A percentile compares a stretch with the other conserved stretches of the same genome.
These are phyloP conservation scores for Cytospora piceicola DNA, from an alignment of 2,329 filamentous ascomycete genomes.

Conservation along the genomic window DNA sequence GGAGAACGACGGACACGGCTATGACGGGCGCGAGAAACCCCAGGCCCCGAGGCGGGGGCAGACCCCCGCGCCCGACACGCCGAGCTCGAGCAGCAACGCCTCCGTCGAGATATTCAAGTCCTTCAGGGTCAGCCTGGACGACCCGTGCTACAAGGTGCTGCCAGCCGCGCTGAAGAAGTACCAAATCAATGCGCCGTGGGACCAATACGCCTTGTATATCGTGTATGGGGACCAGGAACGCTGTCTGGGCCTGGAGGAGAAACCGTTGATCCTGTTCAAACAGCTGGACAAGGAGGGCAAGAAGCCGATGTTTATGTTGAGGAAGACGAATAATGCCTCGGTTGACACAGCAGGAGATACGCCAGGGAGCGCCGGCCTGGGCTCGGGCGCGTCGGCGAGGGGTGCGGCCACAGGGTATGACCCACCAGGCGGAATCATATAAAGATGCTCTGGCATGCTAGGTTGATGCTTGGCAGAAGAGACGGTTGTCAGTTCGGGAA, in stretches of 20 bases:
- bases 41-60: conserved; percentile 60
- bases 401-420: conserved; percentile 56
- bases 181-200: conserved; percentile 97
- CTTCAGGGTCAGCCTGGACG: conserved; percentile 96
- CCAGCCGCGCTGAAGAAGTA: conserved; percentile 97
- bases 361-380: conserved; percentile 59
- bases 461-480: not conserved
- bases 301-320: conserved; percentile 99
- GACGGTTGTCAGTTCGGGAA: not conserved
- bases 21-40: conserved; percentile 45
- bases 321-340: conserved; percentile 64
- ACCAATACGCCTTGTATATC: conserved; percentile 96
- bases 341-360: conserved; percentile 50
- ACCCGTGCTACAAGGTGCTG: conserved; percentile 95
- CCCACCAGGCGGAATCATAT: conserved; percentile 65
- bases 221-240: conserved; percentile 98
- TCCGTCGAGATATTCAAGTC: conserved; percentile 98
- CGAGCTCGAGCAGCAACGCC: conserved; percentile 54
- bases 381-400: conserved; percentile 44
- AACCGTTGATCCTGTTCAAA: conserved; percentile 94
- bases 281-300: conserved; percentile 95
- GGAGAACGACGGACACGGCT: conserved; percentile 49
- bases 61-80: conserved; percentile 66
- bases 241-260: conserved; percentile 88
- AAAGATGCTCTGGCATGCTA: conserved; percentile 13